Evolutionary conservation across 805 yeast species (phyloP), one percentile per base, ranked within the genome.

Genomic region (Priceomyces castillae): DNA sequence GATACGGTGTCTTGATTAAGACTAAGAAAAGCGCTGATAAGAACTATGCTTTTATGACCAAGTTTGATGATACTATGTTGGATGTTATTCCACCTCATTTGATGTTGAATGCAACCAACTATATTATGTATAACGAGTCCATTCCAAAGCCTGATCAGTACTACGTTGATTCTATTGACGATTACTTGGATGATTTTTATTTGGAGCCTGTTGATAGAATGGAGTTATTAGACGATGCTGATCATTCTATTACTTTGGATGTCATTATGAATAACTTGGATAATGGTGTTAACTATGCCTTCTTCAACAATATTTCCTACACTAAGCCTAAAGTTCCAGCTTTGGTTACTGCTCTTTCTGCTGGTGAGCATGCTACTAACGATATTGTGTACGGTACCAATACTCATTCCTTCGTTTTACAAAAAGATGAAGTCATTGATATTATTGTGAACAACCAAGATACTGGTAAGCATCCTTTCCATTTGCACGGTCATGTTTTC

Each of bases 381-480:
- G 69, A 75, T 3, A 58, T 67, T n/a, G 81, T 90, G 40, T 92
- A 86, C 57, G 92, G 95, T 38, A 72, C 84, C 15, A 82, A 81
- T 55, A 81, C 84, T 42, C 82, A 82, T 57, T 67, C 86, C 0
- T 76, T 74, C 53, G 73, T 88, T 1, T 65, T 89, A 17, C 77
- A 78, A 44, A 58, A 71, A 4, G 78, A 77, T 40, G 87, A 84
- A 39, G 76, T 82, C 31, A 73, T 90, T 37, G 96, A 90, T 53
- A 65, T 90, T 36, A 85, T 88, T 1, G 60, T 90, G 36, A 85
- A 88, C 59, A 90, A 90, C 58, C 74, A 72, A 56, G 97, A 90
- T 61, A 82, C 84, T 3, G 86, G 89, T 46, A 81, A 81, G 50
- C 90, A 84, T 61, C 89, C 89, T 17, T 84, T 84, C 79, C 90